Evolutionary conservation across 1,284 basidiomycete genomes (phyloP).

Genomic region (Puccinia novopanici): DNA sequence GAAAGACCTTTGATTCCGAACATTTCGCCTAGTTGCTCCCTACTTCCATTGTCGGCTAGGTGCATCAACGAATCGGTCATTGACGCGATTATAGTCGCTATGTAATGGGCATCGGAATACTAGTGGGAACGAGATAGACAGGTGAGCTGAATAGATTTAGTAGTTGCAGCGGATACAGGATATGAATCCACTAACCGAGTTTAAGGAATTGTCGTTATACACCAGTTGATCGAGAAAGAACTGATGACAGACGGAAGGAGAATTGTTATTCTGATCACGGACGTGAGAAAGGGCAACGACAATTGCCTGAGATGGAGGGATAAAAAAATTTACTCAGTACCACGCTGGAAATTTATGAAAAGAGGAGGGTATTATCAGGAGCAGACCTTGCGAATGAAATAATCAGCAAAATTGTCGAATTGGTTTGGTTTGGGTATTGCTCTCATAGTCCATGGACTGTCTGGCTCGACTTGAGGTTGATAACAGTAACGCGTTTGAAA

Average conservation of each 20-base stretch:
- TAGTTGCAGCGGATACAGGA: conserved; percentile 13
- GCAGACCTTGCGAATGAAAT: conserved; percentile 86
- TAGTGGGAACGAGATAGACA: not conserved
- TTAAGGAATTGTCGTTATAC: conserved; percentile 93
- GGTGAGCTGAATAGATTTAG: too few relatives aligned
- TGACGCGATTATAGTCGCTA: conserved; percentile 34
- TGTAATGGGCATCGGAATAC: conserved; percentile 46
- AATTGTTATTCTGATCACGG: conserved; percentile 76
- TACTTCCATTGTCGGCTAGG: conserved; percentile 11
- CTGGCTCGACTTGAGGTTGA: conserved; percentile 73
- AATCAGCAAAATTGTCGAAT: conserved; percentile 85
- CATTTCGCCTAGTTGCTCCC: conserved; percentile 56
- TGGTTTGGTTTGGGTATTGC: conserved; percentile 91
- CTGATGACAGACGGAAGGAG: conserved; percentile 81
- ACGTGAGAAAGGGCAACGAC: conserved; percentile 79
- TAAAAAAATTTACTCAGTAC: not conserved
- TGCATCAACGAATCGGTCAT: conserved; percentile 38
- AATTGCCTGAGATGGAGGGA: conserved; percentile 65
- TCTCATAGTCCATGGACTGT: conserved; percentile 77
- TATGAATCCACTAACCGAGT: conserved; percentile 66
- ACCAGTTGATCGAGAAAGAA: conserved; percentile 86
- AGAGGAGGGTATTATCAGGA: not conserved
- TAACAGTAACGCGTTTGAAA: conserved; percentile 87
- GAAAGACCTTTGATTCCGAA: conserved; percentile 50
- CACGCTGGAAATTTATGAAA: conserved; percentile 19